Conservation (phyloP, 768 basidiomycete genomes). For the Flagelloscypha sp. region DNA sequence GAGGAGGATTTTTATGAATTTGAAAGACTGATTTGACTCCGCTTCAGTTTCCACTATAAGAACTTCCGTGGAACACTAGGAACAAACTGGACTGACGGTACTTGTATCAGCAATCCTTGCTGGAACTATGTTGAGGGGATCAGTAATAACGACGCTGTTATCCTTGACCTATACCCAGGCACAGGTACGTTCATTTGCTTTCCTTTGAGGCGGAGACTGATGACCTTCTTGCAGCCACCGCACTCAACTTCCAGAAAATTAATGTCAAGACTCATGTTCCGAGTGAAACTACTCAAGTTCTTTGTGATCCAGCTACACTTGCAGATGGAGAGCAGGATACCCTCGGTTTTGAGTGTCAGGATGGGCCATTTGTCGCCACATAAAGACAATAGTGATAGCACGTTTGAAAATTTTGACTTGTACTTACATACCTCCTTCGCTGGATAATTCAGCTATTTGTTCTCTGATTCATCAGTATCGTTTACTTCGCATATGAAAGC, state of each 20-base stretch:
- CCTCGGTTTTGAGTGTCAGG: constrained; percentile 24
- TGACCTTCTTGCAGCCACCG: too few species aligned
- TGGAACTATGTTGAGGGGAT: constrained; percentile 31
- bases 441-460: constrained; percentile 2
- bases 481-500: too few species aligned
- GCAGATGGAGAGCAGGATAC: constrained; percentile 19
- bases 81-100: constrained; percentile 31
- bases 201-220: too few species aligned
- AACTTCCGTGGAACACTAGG: constrained; percentile 27
- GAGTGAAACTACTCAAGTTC: constrained; percentile 9
- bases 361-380: constrained; percentile 20
- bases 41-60: constrained; percentile 26
- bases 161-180: constrained; percentile 28
- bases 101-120: constrained; percentile 30
- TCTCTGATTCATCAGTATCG: constrained; percentile 13
- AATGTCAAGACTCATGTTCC: too few species aligned
- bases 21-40: too few species aligned
- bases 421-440: not conserved
- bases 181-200: constrained; percentile 26
- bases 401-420: not conserved
- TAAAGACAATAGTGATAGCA: not conserved
- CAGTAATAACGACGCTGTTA: constrained; percentile 24
- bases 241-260: too few species aligned
- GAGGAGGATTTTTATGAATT: constrained; percentile 25
- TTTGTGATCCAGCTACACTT: constrained; percentile 24